phyloP scores from a whole-genome alignment of 148 eudicot species.

The Rhododendron kiyosumense region DNA sequence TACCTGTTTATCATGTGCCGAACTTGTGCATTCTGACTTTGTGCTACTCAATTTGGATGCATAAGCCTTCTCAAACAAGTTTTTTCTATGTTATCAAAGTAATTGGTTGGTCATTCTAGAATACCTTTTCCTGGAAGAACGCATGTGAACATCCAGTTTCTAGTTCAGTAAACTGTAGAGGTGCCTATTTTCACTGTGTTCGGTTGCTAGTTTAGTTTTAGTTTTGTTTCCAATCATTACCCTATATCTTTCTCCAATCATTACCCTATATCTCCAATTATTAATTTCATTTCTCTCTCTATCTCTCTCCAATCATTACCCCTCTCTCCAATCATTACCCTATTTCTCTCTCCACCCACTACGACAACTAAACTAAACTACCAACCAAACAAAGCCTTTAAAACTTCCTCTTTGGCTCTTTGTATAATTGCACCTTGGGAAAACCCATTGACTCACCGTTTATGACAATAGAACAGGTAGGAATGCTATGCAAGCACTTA shows the following conservation, averaged over 20 bases:
- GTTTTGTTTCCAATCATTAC: no score
- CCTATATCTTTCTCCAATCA: no score
- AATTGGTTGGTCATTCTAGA: neutral
- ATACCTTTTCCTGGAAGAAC: neutral
- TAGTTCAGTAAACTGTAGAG: neutral
- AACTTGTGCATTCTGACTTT: neutral
- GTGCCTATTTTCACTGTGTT: neutral
- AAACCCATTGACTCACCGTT: neutral
- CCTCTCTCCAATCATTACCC: no score
- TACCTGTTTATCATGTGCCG: neutral
- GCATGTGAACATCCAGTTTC: neutral
- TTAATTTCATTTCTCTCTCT: no score
- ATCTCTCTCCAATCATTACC: no score
- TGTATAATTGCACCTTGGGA: neutral
- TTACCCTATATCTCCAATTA: no score
- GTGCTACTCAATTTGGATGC: neutral
- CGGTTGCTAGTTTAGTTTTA: no score
- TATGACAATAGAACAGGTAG: neutral
- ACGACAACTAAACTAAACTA: no score
- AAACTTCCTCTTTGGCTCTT: neutral
- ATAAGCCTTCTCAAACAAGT: neutral
- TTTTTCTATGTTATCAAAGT: neutral
- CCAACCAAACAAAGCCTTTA: no score
- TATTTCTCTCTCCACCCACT: no score
- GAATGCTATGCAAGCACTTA: neutral